These are phyloP conservation scores for Penicillium psychrosexuale DNA, from an alignment of 2,329 filamentous ascomycete species.

Conservation along the genomic window DNA sequence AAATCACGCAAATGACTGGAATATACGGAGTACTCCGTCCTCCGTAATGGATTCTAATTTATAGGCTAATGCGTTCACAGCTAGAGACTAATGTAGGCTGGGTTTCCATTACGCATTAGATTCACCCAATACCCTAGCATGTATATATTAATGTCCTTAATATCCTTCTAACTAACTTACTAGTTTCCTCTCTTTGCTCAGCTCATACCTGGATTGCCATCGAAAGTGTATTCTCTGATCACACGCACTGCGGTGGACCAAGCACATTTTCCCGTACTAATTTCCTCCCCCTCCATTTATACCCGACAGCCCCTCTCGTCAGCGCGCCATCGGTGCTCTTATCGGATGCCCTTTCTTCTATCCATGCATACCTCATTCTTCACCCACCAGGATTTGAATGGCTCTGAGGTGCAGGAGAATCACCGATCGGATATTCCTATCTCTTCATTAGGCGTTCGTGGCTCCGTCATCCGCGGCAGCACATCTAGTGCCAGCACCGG, in stretches of 20 bases:
- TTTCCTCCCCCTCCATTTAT: constrained; percentile 7
- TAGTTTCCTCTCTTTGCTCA: constrained; percentile 4
- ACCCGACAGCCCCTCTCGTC: background rate
- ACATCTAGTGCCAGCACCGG: constrained; percentile 28
- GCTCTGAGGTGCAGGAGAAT: constrained; percentile 21
- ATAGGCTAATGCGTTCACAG: constrained; percentile 1
- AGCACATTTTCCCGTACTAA: constrained; percentile 9
- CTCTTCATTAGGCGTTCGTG: constrained; percentile 25
- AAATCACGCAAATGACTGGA: background rate
- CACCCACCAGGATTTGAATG: constrained; percentile 19
- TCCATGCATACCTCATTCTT: constrained; percentile 38
- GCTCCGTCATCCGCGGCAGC: constrained; percentile 29
- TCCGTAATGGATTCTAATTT: background rate
- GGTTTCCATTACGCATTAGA: constrained; percentile 19
- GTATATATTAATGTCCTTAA: constrained; percentile 3
- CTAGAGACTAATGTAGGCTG: constrained; percentile 15
- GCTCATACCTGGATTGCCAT: background rate
- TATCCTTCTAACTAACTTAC: background rate
- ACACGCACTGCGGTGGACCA: constrained; percentile 8
- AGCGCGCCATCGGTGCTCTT: background rate
- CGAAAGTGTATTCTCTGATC: constrained; percentile 9
- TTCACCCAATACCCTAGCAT: constrained; percentile 1
- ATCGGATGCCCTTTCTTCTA: constrained; percentile 11
- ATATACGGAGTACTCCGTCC: no score
- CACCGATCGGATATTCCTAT: constrained; percentile 24